phyloP scores from a whole-genome alignment of 2,329 filamentous ascomycete species.

The Coleophoma eucalyptorum region DNA sequence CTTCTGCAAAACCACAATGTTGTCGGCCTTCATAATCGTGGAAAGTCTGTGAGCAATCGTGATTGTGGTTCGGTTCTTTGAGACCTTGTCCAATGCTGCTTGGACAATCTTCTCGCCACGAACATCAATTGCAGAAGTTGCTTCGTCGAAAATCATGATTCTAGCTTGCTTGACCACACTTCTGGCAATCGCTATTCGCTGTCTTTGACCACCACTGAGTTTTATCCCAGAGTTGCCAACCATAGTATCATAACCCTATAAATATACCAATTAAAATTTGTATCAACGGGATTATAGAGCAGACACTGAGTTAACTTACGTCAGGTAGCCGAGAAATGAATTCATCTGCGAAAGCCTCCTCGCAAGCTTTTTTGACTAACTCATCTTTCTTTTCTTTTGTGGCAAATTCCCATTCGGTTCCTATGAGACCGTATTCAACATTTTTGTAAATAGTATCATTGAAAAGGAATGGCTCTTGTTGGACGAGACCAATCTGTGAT shows the following conservation, averaged over 20 bases:
- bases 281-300: background rate
- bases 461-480: conserved; percentile 50
- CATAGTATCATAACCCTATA: conserved; percentile 63
- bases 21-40: conserved; percentile 73
- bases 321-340: conserved; percentile 48
- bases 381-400: conserved; percentile 8
- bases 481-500: conserved; percentile 45
- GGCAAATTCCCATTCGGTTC: conserved; percentile 13
- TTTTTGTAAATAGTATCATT: conserved; percentile 37
- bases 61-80: conserved; percentile 55
- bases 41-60: conserved; percentile 64
- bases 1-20: conserved; percentile 71
- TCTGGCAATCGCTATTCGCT: conserved; percentile 68
- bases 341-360: conserved; percentile 51
- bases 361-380: conserved; percentile 38
- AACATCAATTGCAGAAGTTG: conserved; percentile 36
- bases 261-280: background rate
- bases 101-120: conserved; percentile 47
- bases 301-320: conserved; percentile 43
- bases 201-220: conserved; percentile 74
- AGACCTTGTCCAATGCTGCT: conserved; percentile 49
- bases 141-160: conserved; percentile 72
- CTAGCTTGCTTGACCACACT: conserved; percentile 68
- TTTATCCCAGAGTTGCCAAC: conserved; percentile 75
- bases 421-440: conserved; percentile 14